phyloP scores from a whole-genome alignment of 139 green algal genomes.

The Micractinium sp. region DNA sequence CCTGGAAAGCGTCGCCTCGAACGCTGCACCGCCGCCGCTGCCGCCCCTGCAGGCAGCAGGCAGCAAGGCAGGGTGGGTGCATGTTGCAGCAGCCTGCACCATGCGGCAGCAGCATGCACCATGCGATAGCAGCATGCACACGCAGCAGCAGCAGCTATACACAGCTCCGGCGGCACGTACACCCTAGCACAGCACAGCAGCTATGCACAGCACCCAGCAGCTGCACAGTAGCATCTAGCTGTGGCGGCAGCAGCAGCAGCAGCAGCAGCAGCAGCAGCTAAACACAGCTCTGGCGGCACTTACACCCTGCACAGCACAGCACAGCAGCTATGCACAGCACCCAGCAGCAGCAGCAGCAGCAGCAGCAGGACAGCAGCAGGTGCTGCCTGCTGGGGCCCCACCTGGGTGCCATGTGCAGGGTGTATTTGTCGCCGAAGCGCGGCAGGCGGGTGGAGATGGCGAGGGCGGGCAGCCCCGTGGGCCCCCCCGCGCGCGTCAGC shows the following conservation, averaged over 20 bases:
- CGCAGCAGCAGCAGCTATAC: not conserved
- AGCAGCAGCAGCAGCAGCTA: not conserved
- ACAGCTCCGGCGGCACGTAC: too few relatives aligned
- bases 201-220: too few relatives aligned
- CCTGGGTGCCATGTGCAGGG: conserved; percentile 46
- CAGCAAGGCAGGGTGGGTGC: not conserved
- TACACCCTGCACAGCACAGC: not conserved
- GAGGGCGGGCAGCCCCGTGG: conserved; percentile 8
- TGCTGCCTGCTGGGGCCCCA: not conserved
- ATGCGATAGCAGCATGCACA: not conserved
- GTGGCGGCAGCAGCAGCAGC: not conserved
- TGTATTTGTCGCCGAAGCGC: conserved; percentile 53
- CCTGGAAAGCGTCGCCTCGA: conserved; percentile 22
- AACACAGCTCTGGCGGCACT: too few relatives aligned
- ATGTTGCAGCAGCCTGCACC: not conserved
- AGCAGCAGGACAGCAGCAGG: not conserved
- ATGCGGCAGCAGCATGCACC: not conserved
- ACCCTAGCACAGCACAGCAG: too few relatives aligned
- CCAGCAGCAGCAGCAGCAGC: too few relatives aligned
- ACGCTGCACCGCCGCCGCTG: not conserved
- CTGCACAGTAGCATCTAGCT: not conserved
- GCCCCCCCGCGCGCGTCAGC: conserved; percentile 41
- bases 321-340: not conserved
- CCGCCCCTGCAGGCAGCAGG: conserved; percentile 27
- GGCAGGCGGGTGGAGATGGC: conserved; percentile 46